A percentile compares a stretch with the other conserved stretches of the same genome.
These are phyloP conservation scores for Ilex asprella DNA, from an alignment of 257 asterid genomes.

Conservation along the genomic window DNA sequence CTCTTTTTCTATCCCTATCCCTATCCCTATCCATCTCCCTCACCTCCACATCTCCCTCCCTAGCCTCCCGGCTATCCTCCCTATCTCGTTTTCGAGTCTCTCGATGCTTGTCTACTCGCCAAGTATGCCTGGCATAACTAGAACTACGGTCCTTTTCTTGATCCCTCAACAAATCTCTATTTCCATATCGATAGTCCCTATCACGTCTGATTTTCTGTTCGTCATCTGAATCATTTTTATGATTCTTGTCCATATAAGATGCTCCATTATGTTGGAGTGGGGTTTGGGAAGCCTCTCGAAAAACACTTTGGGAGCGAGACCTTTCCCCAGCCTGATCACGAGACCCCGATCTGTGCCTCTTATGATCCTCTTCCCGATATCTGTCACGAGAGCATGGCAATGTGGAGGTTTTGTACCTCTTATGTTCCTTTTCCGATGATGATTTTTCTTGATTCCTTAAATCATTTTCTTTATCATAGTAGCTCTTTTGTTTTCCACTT, in stretches of 20 bases:
- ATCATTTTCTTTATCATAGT: conserved; percentile 28
- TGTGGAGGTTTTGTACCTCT: conserved; percentile 20
- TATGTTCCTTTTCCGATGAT: conserved; percentile 28
- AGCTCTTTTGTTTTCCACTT: conserved; percentile 19
- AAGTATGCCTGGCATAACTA: conserved; percentile 34
- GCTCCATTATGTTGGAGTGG: conserved; percentile 23
- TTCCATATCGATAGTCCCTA: conserved; percentile 29
- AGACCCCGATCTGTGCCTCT: conserved; percentile 34
- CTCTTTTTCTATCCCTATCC: conserved; percentile 22
- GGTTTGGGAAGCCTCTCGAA: conserved; percentile 37
- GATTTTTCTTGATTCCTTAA: conserved; percentile 20
- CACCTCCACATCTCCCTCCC: conserved; percentile 10
- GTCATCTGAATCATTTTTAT: conserved; percentile 42
- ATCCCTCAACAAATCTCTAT: conserved; percentile 43
- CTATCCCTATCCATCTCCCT: conserved; percentile 28
- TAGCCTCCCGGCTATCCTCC: conserved; percentile 52
- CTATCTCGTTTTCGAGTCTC: conserved; percentile 37
- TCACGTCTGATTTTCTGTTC: conserved; percentile 27
- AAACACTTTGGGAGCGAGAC: conserved; percentile 59
- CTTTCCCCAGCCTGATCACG: conserved; percentile 56
- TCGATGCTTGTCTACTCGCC: conserved; percentile 39
- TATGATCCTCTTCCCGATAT: conserved; percentile 29
- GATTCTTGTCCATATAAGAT: conserved; percentile 27
- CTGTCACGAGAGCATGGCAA: conserved; percentile 28
- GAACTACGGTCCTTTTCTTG: conserved; percentile 54